Percentiles rank a stretch among this genome's conserved stretches.
These are phyloP conservation scores for Kurtzmaniella quercitrusa DNA, from an alignment of 1,139 yeast genomes.

Conservation along the genomic window DNA sequence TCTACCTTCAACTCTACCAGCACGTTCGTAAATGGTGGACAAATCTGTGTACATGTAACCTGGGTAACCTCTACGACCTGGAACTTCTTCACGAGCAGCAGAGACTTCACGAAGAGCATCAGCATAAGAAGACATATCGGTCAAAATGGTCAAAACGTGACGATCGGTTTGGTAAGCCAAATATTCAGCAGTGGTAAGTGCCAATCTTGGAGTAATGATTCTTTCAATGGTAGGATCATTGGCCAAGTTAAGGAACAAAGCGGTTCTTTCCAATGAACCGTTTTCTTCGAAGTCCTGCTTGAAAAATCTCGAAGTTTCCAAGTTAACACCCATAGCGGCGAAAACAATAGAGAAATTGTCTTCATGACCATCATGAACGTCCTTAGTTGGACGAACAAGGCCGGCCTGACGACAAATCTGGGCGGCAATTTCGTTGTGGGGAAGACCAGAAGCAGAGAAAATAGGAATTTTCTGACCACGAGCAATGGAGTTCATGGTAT, in stretches of 20 bases:
- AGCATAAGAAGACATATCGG: constrained; percentile 99
- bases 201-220: constrained; percentile 97
- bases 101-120: constrained; percentile 99
- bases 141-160: constrained; percentile 94
- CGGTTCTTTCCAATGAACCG: constrained; percentile 96
- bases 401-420: constrained; percentile 99
- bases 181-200: constrained; percentile 98
- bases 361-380: constrained; percentile 99
- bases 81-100: constrained; percentile 99
- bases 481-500: constrained; percentile 98
- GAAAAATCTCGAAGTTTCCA: constrained; percentile 52
- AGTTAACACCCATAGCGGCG: constrained; percentile 73
- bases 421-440: constrained; percentile 99
- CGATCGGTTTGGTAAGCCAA: constrained; percentile 98
- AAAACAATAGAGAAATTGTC: constrained; percentile 98
- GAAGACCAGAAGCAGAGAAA: constrained; percentile 98
- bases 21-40: constrained; percentile 97
- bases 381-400: constrained; percentile 97
- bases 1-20: constrained; percentile 99
- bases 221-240: constrained; percentile 99
- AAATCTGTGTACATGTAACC: constrained; percentile 99
- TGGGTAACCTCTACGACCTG: constrained; percentile 99
- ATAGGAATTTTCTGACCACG: constrained; percentile 99
- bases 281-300: constrained; percentile 99
- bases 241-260: constrained; percentile 93